Base-by-base conservation (phyloP, 1,284 basidiomycete genomes). In the Phenoliferia sp. region DNA sequence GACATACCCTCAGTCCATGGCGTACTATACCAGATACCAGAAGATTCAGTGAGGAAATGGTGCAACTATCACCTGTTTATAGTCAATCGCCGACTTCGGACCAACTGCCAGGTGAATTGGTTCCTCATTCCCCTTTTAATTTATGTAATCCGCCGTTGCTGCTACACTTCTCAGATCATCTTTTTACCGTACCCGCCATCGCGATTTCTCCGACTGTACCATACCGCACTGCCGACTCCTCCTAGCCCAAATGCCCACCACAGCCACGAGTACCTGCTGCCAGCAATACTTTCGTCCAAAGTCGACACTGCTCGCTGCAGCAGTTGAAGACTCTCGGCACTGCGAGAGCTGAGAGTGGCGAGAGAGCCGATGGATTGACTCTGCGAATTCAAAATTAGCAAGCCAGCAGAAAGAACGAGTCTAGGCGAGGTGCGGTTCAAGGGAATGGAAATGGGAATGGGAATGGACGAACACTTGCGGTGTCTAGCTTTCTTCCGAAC, bases 401-500 rank as follows among this genome's bases (percentile, higher is more conserved):
- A 65, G 54, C 28, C n/a, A n/a, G n/a, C n/a, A n/a, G 16, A 9
- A 12, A 32, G 22, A 34, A 7, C n/a, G 26, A 15, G 17, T 4
- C n/a, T n/a, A n/a, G n/a, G n/a, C n/a, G n/a, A n/a, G n/a, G n/a
- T n/a, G n/a, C n/a, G n/a, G n/a, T 26, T 28, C 15, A 60, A 59
- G 17, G 31, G 35, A 35, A 56, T 16, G 19, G 17, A 17, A 4
- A n/a, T n/a, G 15, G 3, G 3, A 4, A n/a, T n/a, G n/a, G n/a
- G n/a, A 3, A 31, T 22, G n/a, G 15, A 63, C 69, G 39, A 15
- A 71, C 69, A 44, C 59, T 66, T 1, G 64, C 36, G 12, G 36
- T 60, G 48, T 73, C 72, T 17, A 71, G 62, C 61, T 64, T 69
- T 28, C 64, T 39, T 0, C 61, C 69, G 26, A 73, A 60, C 9